These are phyloP conservation scores for Melanopsichium pennsylvanicum DNA, from an alignment of 1,284 basidiomycete genomes.

Conservation along the genomic window DNA sequence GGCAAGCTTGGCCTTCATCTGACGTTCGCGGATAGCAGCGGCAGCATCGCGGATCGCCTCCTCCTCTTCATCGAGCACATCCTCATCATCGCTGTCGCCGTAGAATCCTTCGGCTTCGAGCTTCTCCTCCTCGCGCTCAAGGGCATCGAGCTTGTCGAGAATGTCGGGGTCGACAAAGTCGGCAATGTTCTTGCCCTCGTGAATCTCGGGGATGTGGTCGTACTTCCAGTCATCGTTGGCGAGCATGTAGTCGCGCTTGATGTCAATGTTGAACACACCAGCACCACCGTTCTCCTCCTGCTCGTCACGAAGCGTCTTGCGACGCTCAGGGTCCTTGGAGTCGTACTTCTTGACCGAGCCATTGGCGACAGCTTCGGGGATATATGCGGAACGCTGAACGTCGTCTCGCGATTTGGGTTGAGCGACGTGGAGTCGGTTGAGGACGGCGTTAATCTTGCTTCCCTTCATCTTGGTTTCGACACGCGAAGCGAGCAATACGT, in stretches of 20 bases:
- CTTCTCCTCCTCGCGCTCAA: slow-evolving; percentile 95
- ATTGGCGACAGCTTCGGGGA: slow-evolving; percentile 53
- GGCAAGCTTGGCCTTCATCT: slow-evolving; percentile 74
- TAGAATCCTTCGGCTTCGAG: slow-evolving; percentile 95
- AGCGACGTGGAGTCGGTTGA: slow-evolving; percentile 64
- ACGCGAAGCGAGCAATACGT: slow-evolving; percentile 60
- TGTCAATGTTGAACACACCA: slow-evolving; percentile 64
- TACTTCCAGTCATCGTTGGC: slow-evolving; percentile 93
- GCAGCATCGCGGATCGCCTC: slow-evolving; percentile 79
- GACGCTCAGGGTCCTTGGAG: slow-evolving; percentile 55
- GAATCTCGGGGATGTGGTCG: slow-evolving; percentile 93
- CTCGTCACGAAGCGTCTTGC: slow-evolving; percentile 60
- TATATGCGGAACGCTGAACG: slow-evolving; percentile 54
- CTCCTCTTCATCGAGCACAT: slow-evolving; percentile 86
- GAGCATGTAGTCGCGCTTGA: slow-evolving; percentile 83
- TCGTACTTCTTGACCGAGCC: slow-evolving; percentile 60
- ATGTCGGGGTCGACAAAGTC: slow-evolving; percentile 99
- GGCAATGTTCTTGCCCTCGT: slow-evolving; percentile 97
- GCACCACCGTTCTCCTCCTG: slow-evolving; percentile 65
- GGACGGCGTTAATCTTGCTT: slow-evolving; percentile 61
- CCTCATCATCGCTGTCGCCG: slow-evolving; percentile 80
- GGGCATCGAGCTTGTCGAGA: slow-evolving; percentile 90
- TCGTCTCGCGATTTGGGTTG: slow-evolving; percentile 61
- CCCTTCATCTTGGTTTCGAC: slow-evolving; percentile 63
- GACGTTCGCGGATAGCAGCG: slow-evolving; percentile 74